A percentile compares a stretch with the other conserved stretches of the same genome.
These are phyloP conservation scores for Cucurbitaria berberidis DNA, from an alignment of 2,329 filamentous ascomycete species.

Conservation along the genomic window DNA sequence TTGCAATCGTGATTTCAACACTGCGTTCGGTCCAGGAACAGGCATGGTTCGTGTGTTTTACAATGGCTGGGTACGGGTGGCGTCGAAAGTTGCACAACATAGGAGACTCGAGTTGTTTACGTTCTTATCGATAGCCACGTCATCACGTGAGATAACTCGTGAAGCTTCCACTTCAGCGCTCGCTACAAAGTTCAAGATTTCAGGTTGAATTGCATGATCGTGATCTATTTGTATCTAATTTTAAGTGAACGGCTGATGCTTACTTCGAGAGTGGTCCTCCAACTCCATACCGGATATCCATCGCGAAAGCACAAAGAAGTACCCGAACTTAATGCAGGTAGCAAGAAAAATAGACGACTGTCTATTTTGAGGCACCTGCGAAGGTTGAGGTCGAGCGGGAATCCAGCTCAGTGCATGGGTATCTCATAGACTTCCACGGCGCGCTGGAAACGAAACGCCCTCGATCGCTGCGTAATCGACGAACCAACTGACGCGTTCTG, in stretches of 20 bases:
- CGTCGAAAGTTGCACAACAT: slow-evolving; percentile 1
- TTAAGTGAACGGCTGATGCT: slow-evolving; percentile 30
- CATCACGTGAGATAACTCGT: background rate
- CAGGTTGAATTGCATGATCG: slow-evolving; percentile 1
- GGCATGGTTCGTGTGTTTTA: slow-evolving; percentile 22
- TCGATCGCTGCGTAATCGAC: slow-evolving; percentile 85
- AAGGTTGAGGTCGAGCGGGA: background rate
- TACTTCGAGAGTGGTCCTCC: slow-evolving; percentile 26
- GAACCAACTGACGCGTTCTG: slow-evolving; percentile 94
- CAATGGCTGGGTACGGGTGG: background rate
- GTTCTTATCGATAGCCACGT: slow-evolving; percentile 13
- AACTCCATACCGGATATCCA: slow-evolving; percentile 24
- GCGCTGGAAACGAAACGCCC: slow-evolving; percentile 76
- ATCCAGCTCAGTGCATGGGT: background rate
- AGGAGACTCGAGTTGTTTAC: slow-evolving; percentile 1
- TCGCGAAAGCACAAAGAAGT: slow-evolving; percentile 35
- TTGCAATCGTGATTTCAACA: slow-evolving; percentile 24
- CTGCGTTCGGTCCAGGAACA: slow-evolving; percentile 26
- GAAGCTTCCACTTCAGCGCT: background rate
- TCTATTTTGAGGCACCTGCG: slow-evolving; percentile 6
- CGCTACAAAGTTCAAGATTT: background rate
- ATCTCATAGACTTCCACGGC: slow-evolving; percentile 69
- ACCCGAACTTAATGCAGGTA: slow-evolving; percentile 8
- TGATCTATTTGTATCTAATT: slow-evolving; percentile 31
- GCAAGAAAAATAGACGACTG: slow-evolving; percentile 10